Conservation (phyloP, 2,329 filamentous ascomycete genomes). For the Chrysosporium keratinophilum region DNA sequence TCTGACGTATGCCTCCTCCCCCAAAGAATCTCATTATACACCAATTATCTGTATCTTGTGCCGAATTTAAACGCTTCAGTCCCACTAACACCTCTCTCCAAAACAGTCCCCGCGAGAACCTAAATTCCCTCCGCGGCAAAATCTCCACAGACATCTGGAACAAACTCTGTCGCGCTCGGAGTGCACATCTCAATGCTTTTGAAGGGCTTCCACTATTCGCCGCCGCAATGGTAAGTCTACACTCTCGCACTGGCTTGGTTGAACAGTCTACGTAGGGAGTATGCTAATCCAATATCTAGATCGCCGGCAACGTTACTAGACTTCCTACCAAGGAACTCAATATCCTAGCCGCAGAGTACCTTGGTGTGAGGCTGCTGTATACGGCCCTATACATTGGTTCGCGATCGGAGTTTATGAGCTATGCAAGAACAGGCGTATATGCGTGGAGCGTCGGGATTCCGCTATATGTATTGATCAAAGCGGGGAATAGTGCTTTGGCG, state of each 20-base stretch:
- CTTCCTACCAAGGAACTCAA: slow-evolving; percentile 26
- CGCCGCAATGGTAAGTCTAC: slow-evolving; percentile 24
- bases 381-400: slow-evolving; percentile 28
- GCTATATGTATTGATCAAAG: slow-evolving; percentile 25
- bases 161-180: slow-evolving; percentile 22
- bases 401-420: slow-evolving; percentile 25
- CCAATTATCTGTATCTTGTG: too few species aligned
- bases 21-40: neutral
- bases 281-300: slow-evolving; percentile 10
- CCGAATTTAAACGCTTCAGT: neutral
- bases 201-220: slow-evolving; percentile 29
- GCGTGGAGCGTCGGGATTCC: slow-evolving; percentile 28
- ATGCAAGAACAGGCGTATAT: slow-evolving; percentile 26
- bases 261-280: too few species aligned
- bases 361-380: slow-evolving; percentile 26
- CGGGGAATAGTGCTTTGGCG: slow-evolving; percentile 17
- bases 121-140: slow-evolving; percentile 22
- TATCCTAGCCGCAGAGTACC: slow-evolving; percentile 25
- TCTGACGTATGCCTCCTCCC: slow-evolving; percentile 17
- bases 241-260: too few species aligned
- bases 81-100: neutral
- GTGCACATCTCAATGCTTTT: slow-evolving; percentile 29
- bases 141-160: slow-evolving; percentile 19
- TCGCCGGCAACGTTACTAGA: slow-evolving; percentile 27
- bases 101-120: slow-evolving; percentile 26